Percentiles rank a stretch among this genome's conserved stretches.
These are phyloP conservation scores for Kodamaea alishanica DNA, from an alignment of 1,139 yeast genomes.

Conservation along the genomic window DNA sequence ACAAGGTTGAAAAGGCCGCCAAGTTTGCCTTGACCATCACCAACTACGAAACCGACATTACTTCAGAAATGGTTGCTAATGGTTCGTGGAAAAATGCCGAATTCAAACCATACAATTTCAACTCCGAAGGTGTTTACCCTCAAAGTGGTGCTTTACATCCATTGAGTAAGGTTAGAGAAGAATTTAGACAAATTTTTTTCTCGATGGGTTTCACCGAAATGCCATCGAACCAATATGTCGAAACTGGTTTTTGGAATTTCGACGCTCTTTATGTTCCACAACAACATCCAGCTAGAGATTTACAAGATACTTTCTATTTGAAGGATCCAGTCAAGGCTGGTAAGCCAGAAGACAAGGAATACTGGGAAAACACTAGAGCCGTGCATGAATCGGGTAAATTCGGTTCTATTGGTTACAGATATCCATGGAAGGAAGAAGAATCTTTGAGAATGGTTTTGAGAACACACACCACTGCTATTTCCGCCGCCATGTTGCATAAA, in stretches of 20 bases:
- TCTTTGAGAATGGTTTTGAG: constrained; percentile 87
- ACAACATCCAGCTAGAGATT: constrained; percentile 99
- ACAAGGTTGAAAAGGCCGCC: constrained; percentile 71
- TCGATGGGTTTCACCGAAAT: constrained; percentile 97
- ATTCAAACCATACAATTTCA: constrained; percentile 94
- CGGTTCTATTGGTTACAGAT: constrained; percentile 96
- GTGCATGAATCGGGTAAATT: constrained; percentile 89
- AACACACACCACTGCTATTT: constrained; percentile 96
- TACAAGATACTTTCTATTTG: constrained; percentile 96
- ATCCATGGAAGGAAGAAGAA: constrained; percentile 93
- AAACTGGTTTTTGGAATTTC: constrained; percentile 98
- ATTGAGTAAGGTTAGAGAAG: constrained; percentile 91
- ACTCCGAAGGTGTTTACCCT: constrained; percentile 89
- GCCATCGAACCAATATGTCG: constrained; percentile 98
- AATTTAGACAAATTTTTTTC: constrained; percentile 95
- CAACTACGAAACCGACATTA: constrained; percentile 86
- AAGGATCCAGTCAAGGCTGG: constrained; percentile 85
- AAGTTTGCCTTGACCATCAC: constrained; percentile 80
- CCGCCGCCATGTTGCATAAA: constrained; percentile 81
- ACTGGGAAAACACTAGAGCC: constrained; percentile 70
- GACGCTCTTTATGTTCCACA: constrained; percentile 96
- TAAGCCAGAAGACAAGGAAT: constrained; percentile 73
- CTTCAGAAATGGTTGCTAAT: constrained; percentile 80
- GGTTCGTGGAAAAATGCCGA: constrained; percentile 81
- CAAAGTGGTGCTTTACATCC: constrained; percentile 95